Evolutionary conservation across 495 filamentous ascomycete species (phyloP), one percentile per base, ranked within the genome.

Genomic region (Aspergillus carlsbadensis): DNA sequence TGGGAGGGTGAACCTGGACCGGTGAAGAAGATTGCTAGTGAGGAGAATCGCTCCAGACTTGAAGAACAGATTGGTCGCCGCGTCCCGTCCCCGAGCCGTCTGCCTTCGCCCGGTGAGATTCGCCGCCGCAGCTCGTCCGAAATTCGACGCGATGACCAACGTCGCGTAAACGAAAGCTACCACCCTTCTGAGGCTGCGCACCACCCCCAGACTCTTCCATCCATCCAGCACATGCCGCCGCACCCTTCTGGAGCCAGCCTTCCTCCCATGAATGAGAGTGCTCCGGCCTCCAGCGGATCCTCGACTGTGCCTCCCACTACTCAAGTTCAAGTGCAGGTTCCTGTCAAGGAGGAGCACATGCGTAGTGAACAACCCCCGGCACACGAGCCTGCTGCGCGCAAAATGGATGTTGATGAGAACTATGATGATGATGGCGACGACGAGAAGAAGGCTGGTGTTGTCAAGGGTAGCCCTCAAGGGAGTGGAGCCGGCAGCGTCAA

Each of bases 361-460:
- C 76, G 78, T 26, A 75, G 79, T n/a, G 84, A 87, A 60, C 76
- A 78, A 18, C 75, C 76, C 44, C 74, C 82, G n/a, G 70, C 78
- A 20, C 82, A 84, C 42, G 94, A 98, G 73, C 82, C 92, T 11
- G 90, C 94, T 6, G 88, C 89, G 33, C 83, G 94, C 8, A 94
- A 96, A 70, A 95, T 98, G 86, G 94, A 98, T 20, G 88, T 98
- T 40, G 94, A 98, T 66, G 93, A 98, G 70, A 86, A 96, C 57
- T 96, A 98, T 61, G 93, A 96, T 70, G 92, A 95, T 60, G 91
- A 90, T 26, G 84, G 73, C 14, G 88, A 87, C 51, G 92, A 96
- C 58, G 87, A 96, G 45, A 92, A 96, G 71, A 83, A 87, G 65
- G 63, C 66, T 35, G 60, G 52, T 43, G 71, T 56, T 21, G 59